Base-by-base conservation (phyloP, 2,329 filamentous ascomycete genomes). In the Exophiala mesophila region DNA sequence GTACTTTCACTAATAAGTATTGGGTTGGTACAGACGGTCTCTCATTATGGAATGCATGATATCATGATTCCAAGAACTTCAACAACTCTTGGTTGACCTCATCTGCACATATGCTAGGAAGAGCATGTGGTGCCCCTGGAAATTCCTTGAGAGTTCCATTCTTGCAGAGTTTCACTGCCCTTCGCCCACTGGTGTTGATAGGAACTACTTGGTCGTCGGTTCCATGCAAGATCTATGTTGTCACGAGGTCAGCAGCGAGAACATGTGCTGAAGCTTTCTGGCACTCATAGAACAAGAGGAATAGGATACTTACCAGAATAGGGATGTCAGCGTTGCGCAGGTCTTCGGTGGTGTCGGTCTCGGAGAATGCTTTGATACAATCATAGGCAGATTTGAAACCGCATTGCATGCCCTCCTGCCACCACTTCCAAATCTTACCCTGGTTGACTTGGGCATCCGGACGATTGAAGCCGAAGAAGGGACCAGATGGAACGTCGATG, bases 191-290 rank as follows among this genome's bases (percentile, higher is more conserved):
- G 9, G 52, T 56, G 21, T 55, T 41, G 40, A 68, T 58, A 12
- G 65, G 66, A 21, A 67, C 64, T 21, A 68, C 50, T 47, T 68
- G 65, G 45, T 69, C 66, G 52, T 66, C 65, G 28, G 63, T 58
- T 0, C 66, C 66, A 54, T 69, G 66, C 3, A 69, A 51, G n/a
- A n/a, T n/a, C n/a, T n/a, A n/a, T n/a, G n/a, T n/a, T n/a, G n/a
- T n/a, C n/a, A n/a, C n/a, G n/a, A n/a, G n/a, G n/a, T n/a, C n/a
- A 28, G 67, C n/a, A n/a, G n/a, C n/a, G n/a, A n/a, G n/a, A n/a
- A n/a, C n/a, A n/a, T n/a, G n/a, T n/a, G n/a, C n/a, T n/a, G n/a
- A n/a, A n/a, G n/a, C n/a, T n/a, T n/a, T 17, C 34, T 36, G 34
- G 6, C 18, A 21, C 7, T 7, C 6, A 15, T 36, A 20, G 15